Base-by-base conservation (phyloP, 306 rosid species). In the Albizia julibrissin region DNA sequence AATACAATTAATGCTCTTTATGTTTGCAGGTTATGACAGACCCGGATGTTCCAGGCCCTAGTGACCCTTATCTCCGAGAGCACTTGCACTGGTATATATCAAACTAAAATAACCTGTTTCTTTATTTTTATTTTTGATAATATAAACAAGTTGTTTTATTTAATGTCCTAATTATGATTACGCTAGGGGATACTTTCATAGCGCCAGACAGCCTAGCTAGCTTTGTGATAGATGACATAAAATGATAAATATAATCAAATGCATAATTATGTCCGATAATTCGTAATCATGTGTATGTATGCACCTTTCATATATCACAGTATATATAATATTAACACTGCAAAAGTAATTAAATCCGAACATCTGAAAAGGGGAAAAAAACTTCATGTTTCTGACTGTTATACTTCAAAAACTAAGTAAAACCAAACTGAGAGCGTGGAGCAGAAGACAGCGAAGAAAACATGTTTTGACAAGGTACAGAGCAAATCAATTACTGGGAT, bases 21-120 rank as follows among this genome's bases (percentile, higher is more conserved):
- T 76, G 9, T 54, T 0, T 87, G 65, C 84, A 94, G 98, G 84
- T 94, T 47, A 88, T 94, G 95, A 94, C 97, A n/a, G 98, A 94
- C 82, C 98, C 97, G 22, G 98, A 94, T 92, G 94, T 91, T 82
- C 97, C 98, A 72, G 98, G 98, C 82, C 98, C 98, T 71, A 94
- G 98, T 88, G 98, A 94, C 82, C 98, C 98, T 86, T 94, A 94
- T 75, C 84, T 92, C 18, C 92, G 92, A 81, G 98, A 94, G 76
- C 98, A 94, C 90, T 87, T 94, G 65, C 98, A 94, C 89, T 94
- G 98, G 98, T 94, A 88, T 13, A 8, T 72, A 72, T 61, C 27
- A n/a, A 37, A 37, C 15, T 19, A 37, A 69, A 22, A 8, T 61
- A 68, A 69, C 10, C 54, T 10, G 16, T 34, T 18, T 18, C 0